Conservation (phyloP, 768 basidiomycete species). For the Pholiota microspora region DNA sequence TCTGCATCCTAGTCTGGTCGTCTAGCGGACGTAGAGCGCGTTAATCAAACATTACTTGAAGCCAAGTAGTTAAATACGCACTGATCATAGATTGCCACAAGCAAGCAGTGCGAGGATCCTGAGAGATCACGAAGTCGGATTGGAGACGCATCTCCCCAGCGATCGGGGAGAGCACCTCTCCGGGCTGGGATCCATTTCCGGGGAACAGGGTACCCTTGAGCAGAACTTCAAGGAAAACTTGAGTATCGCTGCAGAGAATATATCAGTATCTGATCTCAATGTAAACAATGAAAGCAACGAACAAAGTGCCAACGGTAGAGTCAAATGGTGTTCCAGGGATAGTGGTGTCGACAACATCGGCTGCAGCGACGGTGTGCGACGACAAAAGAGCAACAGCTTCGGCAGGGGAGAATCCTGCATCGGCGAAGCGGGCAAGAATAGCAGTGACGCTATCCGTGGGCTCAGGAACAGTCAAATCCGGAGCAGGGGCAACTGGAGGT, state of each 20-base stretch:
- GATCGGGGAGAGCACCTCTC: slow-evolving; percentile 30
- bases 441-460: slow-evolving; percentile 17
- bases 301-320: slow-evolving; percentile 27
- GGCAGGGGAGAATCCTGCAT: slow-evolving; percentile 22
- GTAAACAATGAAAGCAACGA: neutral
- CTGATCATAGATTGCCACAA: slow-evolving; percentile 14
- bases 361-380: slow-evolving; percentile 22
- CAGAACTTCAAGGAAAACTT: slow-evolving; percentile 32
- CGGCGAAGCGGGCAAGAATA: slow-evolving; percentile 22
- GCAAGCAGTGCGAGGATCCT: slow-evolving; percentile 11
- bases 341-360: slow-evolving; percentile 13
- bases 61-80: neutral
- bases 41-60: neutral
- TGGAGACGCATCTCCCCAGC: slow-evolving; percentile 37
- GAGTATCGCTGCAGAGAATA: slow-evolving; percentile 22
- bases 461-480: slow-evolving; percentile 17
- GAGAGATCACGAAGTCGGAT: slow-evolving; percentile 27
- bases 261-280: neutral
- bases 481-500: slow-evolving; percentile 16
- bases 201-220: slow-evolving; percentile 18
- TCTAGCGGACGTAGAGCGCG: too few species aligned
- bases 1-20: slow-evolving; percentile 22
- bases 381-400: slow-evolving; percentile 22
- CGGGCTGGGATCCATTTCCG: slow-evolving; percentile 17
- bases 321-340: slow-evolving; percentile 31